A percentile compares a stretch with the other conserved stretches of the same genome.
Evolutionary conservation across 2,329 filamentous ascomycete genomes (phyloP).

Genomic region (Hymenoscyphus fraxineus): DNA sequence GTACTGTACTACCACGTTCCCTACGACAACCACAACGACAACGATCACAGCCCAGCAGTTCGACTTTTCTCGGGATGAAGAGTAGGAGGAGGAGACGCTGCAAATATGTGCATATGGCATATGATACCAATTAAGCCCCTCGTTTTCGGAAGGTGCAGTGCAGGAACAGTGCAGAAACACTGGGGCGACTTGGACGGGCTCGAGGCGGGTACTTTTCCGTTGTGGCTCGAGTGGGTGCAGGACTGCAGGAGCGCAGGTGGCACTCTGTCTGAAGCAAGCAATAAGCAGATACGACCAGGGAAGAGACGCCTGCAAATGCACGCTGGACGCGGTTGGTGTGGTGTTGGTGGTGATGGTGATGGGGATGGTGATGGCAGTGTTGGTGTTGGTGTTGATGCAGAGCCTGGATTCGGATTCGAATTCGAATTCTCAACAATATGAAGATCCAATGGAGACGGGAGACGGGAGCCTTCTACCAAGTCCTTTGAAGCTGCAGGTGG

Average conservation of each 20-base stretch:
- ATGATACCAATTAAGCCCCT: not conserved
- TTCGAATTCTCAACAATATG: not conserved
- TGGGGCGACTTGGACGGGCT: not conserved
- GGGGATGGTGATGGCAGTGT: too few relatives aligned
- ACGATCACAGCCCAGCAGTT: not conserved
- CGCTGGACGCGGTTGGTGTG: not conserved
- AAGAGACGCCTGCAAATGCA: not conserved
- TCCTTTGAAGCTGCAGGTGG: too few relatives aligned
- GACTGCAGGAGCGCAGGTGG: not conserved
- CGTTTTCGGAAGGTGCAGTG: not conserved
- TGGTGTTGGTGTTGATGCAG: not conserved
- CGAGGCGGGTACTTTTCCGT: too few relatives aligned
- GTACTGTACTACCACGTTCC: not conserved
- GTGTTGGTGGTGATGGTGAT: not conserved
- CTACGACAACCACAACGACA: not conserved
- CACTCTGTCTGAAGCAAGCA: not conserved
- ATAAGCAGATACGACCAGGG: not conserved
- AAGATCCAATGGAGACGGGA: not conserved
- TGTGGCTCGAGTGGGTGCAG: too few relatives aligned
- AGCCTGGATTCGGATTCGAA: not conserved
- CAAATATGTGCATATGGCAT: slow-evolving; percentile 14
- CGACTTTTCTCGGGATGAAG: slow-evolving; percentile 3
- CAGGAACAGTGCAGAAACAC: not conserved
- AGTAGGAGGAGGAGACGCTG: not conserved
- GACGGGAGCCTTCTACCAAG: too few relatives aligned